phyloP scores from a whole-genome alignment of 2,329 filamentous ascomycete genomes.

The Fusarium ambrosium region DNA sequence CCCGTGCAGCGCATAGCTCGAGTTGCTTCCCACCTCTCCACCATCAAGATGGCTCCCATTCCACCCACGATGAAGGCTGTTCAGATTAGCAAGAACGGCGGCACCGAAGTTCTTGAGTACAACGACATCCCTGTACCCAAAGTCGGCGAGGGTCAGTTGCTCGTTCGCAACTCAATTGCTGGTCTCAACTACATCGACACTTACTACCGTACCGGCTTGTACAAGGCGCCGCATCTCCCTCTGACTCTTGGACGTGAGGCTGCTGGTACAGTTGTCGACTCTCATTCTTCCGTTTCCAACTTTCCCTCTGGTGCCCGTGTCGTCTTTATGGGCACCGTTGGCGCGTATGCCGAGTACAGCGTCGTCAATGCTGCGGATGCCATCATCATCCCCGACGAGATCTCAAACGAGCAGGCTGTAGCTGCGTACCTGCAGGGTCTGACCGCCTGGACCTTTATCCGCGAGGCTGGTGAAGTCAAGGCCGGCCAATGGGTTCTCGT shows the following conservation, averaged over 20 bases:
- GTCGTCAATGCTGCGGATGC: conserved; percentile 66
- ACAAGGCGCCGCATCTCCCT: conserved; percentile 75
- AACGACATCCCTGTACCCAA: conserved; percentile 78
- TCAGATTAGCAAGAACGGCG: conserved; percentile 74
- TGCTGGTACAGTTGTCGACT: conserved; percentile 76
- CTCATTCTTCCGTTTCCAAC: conserved; percentile 66
- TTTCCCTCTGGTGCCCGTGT: conserved; percentile 78
- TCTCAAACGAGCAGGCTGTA: conserved; percentile 74
- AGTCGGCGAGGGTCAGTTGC: conserved; percentile 76
- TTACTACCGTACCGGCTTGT: conserved; percentile 90
- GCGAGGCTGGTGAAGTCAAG: conserved; percentile 81
- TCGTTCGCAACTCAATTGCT: conserved; percentile 84
- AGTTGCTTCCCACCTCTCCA: conserved; percentile 20
- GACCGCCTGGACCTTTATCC: conserved; percentile 83
- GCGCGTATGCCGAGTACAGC: conserved; percentile 70
- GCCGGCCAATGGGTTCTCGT: conserved; percentile 86
- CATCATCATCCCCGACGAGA: conserved; percentile 72
- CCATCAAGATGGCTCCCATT: conserved; percentile 77
- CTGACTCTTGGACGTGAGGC: conserved; percentile 85
- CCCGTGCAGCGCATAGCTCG: conserved; percentile 19
- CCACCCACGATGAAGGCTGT: conserved; percentile 78
- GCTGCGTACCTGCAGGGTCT: conserved; percentile 84
- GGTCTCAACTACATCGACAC: conserved; percentile 93
- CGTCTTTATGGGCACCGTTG: conserved; percentile 70
- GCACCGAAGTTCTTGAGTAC: conserved; percentile 79